These are phyloP conservation scores for Tremella fuciformis DNA, from an alignment of 768 basidiomycete genomes.

Conservation along the genomic window DNA sequence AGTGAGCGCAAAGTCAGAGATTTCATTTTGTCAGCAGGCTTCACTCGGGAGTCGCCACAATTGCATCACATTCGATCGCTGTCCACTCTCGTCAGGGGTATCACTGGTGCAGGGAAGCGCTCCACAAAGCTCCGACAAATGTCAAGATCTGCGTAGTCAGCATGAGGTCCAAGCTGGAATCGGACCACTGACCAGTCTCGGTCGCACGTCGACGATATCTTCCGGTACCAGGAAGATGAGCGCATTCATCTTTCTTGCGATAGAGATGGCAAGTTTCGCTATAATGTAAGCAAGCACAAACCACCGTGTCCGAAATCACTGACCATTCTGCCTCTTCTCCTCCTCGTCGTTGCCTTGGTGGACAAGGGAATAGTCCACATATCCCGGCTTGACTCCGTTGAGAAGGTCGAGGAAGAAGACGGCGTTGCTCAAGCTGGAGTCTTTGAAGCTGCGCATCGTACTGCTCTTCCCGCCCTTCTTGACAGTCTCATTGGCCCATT, in stretches of 20 bases:
- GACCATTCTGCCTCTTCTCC: conserved; percentile 87
- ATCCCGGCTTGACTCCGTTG: conserved; percentile 86
- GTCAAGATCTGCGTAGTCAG: conserved; percentile 63
- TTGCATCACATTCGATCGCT: no score
- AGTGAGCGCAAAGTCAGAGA: no score
- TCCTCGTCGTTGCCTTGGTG: conserved; percentile 65
- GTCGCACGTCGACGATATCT: conserved; percentile 83
- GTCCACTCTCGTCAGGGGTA: no score
- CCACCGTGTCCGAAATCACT: conserved; percentile 33
- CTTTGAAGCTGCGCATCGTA: conserved; percentile 86
- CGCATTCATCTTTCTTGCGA: conserved; percentile 96
- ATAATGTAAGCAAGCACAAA: not conserved
- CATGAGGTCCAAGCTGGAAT: not conserved
- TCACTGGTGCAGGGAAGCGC: conserved; percentile 39
- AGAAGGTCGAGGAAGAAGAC: conserved; percentile 90
- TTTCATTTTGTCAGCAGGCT: no score
- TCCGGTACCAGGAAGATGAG: conserved; percentile 96
- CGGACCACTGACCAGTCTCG: conserved; percentile 67
- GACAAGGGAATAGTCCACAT: conserved; percentile 84
- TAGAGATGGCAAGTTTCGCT: conserved; percentile 97
- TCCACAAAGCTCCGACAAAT: conserved; percentile 66
- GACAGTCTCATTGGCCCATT: conserved; percentile 90
- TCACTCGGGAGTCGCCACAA: no score
- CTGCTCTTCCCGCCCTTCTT: conserved; percentile 57
- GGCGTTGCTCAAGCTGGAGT: conserved; percentile 80